A percentile compares a stretch with the other conserved stretches of the same genome.
These are phyloP conservation scores for Marasmius sp. DNA, from an alignment of 1,284 basidiomycete genomes.

Conservation along the genomic window DNA sequence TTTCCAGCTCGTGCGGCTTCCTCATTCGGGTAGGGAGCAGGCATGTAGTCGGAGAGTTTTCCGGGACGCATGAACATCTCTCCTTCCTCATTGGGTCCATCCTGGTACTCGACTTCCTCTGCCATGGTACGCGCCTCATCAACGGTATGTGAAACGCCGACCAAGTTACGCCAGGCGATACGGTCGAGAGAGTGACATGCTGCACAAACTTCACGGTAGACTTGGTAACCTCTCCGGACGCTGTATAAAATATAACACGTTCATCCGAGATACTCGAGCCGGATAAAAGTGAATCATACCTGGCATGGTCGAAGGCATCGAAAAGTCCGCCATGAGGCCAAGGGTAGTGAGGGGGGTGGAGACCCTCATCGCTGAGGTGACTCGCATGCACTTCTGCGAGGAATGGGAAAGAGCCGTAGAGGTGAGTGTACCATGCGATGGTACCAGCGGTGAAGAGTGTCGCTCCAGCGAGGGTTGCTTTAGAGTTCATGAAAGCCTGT, in stretches of 20 bases:
- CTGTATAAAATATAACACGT: conserved; percentile 38
- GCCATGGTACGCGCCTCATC: conserved; percentile 93
- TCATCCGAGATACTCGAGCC: conserved; percentile 3
- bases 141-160: conserved; percentile 95
- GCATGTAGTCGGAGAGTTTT: conserved; percentile 97
- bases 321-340: conserved; percentile 90
- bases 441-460: conserved; percentile 84
- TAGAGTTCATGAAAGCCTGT: conserved; percentile 60
- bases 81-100: conserved; percentile 93
- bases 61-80: conserved; percentile 99
- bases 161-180: conserved; percentile 99
- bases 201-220: conserved; percentile 98
- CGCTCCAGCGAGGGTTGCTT: conserved; percentile 75
- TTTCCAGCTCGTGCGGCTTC: conserved; percentile 96
- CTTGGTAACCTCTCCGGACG: conserved; percentile 97
- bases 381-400: conserved; percentile 88
- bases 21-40: conserved; percentile 95
- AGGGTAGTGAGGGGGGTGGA: conserved; percentile 87
- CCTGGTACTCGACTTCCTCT: conserved; percentile 95
- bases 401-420: conserved; percentile 89
- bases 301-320: conserved; percentile 94
- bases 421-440: conserved; percentile 94
- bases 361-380: conserved; percentile 89
- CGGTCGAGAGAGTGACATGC: conserved; percentile 99
- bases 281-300: conserved; percentile 46